Evolutionary conservation across 208 protist genomes (phyloP), one percentile per base, ranked within the genome.

Genomic region (Leishmania martiniquensis): DNA sequence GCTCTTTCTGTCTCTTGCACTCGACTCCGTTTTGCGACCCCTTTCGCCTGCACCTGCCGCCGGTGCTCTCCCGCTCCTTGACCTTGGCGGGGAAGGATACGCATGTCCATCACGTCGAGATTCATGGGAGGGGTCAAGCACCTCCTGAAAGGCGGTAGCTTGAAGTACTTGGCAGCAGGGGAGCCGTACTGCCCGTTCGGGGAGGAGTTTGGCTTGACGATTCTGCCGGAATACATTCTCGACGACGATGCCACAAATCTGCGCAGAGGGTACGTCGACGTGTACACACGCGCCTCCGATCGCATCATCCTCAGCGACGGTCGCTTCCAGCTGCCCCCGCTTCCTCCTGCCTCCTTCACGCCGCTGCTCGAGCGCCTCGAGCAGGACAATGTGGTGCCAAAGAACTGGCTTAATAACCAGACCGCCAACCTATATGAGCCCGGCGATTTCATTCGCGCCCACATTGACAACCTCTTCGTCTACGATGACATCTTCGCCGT

Each of bases 401-500:
- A 85, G 67, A 87, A 84, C 25, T 96, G 92, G 91, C 79, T 97
- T 17, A 97, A 97, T 76, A 96, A 97, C 70, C 93, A 97, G 69
- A 96, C 91, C 3, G 92, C 91, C 32, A 97, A 97, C 75, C 85
- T 97, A n/a, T 97, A 96, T 75, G 93, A 97, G 76, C 81, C 89
- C 6, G 92, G 91, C 9, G 91, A 97, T 73, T 97, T 97, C 75
- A 96, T 97, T 75, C 87, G 93, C 37, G 93, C 93, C 42, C 93
- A 97, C 84, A 88, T 97, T 60, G 93, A 97, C 85, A 97, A 97
- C 77, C 85, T 97, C 29, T 97, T 97, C 69, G 89, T 96, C 7
- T 97, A 97, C 81, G 91, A 97, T 77, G 93, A 97, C 72, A 97
- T 96, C 68, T 96, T 97, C 74, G 93, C 90, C 10, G 87, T 96